A percentile compares a stretch with the other conserved stretches of the same genome.
phyloP scores from a whole-genome alignment of 805 yeast species.

The Kazachstania kunashirensis region DNA sequence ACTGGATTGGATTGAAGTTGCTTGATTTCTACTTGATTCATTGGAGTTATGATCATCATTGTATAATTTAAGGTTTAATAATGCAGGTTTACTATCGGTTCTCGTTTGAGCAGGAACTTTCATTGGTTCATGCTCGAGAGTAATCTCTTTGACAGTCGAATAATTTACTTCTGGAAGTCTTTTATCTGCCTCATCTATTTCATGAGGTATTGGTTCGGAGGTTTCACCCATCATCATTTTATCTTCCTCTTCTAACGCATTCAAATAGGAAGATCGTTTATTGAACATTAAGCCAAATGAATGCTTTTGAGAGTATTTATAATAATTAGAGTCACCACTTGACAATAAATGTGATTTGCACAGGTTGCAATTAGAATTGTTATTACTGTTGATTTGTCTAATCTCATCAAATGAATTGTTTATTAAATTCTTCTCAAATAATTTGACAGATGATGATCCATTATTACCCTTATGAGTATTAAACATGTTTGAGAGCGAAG shows the following conservation, averaged over 20 bases:
- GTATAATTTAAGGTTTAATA: slow-evolving; percentile 1
- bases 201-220: neutral
- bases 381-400: slow-evolving; percentile 9
- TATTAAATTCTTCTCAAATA: slow-evolving; percentile 21
- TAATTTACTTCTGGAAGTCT: too few species aligned
- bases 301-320: slow-evolving; percentile 1
- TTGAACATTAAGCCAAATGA: slow-evolving; percentile 10
- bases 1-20: neutral
- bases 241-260: slow-evolving; percentile 24
- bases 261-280: slow-evolving; percentile 5
- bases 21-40: neutral
- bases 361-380: neutral
- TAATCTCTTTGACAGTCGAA: too few species aligned
- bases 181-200: neutral
- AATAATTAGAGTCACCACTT: neutral
- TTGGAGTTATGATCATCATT: slow-evolving; percentile 7
- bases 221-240: slow-evolving; percentile 22
- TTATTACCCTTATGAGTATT: neutral
- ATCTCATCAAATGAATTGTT: slow-evolving; percentile 26
- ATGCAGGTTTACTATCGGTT: neutral
- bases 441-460: slow-evolving; percentile 2
- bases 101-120: neutral
- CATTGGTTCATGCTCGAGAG: neutral
- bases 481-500: slow-evolving; percentile 14
- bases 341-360: slow-evolving; percentile 5